Base-by-base conservation (phyloP, 306 rosid genomes). In the Citrullus mucosospermus region DNA sequence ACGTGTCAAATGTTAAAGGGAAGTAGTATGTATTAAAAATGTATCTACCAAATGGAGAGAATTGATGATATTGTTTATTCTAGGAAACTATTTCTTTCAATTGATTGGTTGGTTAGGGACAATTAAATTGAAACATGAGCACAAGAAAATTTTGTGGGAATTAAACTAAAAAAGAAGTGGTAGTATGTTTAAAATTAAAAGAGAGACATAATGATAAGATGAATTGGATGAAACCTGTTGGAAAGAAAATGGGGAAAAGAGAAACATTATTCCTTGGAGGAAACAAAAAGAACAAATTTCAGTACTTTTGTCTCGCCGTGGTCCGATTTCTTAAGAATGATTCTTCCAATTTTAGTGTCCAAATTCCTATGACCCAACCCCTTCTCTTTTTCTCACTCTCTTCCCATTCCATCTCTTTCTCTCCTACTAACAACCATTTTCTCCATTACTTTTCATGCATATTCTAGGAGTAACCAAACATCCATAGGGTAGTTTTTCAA, bases 231-330 rank as follows among this genome's bases (percentile, higher is more conserved):
- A 25, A 61, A 61, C 18, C 38, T 1, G n/a, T 51, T 51, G 0
- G 17, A 12, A 43, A 43, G 2, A 7, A 43, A 43, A 7, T 41
- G 9, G 44, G 44, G 44, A 6, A 41, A 39, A 9, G 48, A 44
- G 50, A 2, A 2, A 44, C 54, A 28, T 28, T 4, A 28, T 16
- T 50, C 16, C 2, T 73, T 50, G 77, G n/a, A 51, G 43, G 16
- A 73, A 73, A 50, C 60, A 73, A 68, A 70, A 72, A 28, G 77
- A 73, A 73, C 77, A 73, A 73, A 73, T 30, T 51, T 30, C 77
- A 51, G 77, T 73, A 73, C 77, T 73, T 73, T 73, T 73, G 77
- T 73, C 77, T 73, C 77, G 77, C 77, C 77, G 77, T 73, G 77
- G 77, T 73, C 30, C 77, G 44, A 73, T 7, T 73, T 73, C 60